These are phyloP conservation scores for Arabidopsis hybrid DNA, from an alignment of 441 rosid species.

Conservation along the genomic window DNA sequence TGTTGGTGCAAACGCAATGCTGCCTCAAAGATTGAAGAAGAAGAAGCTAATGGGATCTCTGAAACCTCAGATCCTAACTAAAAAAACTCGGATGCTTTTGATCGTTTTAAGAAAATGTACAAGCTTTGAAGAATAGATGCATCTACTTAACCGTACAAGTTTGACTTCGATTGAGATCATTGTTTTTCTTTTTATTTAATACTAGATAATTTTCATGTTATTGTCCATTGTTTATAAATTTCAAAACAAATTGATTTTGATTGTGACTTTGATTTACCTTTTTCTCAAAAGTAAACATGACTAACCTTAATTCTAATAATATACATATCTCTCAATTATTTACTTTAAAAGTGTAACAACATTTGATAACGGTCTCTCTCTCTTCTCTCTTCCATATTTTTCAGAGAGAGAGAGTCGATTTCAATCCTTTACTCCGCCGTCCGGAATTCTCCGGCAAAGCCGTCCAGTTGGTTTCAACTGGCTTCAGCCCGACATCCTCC, in stretches of 20 bases:
- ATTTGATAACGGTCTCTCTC: no score
- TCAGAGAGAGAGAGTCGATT: no score
- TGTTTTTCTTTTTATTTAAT: not conserved
- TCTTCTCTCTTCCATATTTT: no score
- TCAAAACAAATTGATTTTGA: not conserved
- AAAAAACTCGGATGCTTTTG: conserved; percentile 25
- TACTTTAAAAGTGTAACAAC: no score
- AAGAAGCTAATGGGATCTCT: conserved; percentile 44
- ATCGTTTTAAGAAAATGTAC: conserved; percentile 20
- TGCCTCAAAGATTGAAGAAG: conserved; percentile 35
- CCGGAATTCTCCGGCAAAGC: no score
- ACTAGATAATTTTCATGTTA: conserved; percentile 6
- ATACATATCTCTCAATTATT: no score
- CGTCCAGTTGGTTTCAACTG: no score
- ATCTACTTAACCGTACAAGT: conserved; percentile 17
- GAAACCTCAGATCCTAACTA: conserved; percentile 26
- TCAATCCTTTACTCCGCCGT: no score
- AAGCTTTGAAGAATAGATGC: conserved; percentile 17
- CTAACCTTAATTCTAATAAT: no score
- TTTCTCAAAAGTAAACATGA: not conserved
- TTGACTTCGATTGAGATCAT: conserved; percentile 1
- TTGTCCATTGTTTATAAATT: conserved; percentile 17
- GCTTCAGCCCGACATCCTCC: no score
- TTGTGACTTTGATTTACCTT: not conserved
- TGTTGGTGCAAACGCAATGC: conserved; percentile 87